A percentile compares a stretch with the other conserved stretches of the same genome.
These are phyloP conservation scores for Chrysoporthe cubensis DNA, from an alignment of 2,329 filamentous ascomycete species.

Conservation along the genomic window DNA sequence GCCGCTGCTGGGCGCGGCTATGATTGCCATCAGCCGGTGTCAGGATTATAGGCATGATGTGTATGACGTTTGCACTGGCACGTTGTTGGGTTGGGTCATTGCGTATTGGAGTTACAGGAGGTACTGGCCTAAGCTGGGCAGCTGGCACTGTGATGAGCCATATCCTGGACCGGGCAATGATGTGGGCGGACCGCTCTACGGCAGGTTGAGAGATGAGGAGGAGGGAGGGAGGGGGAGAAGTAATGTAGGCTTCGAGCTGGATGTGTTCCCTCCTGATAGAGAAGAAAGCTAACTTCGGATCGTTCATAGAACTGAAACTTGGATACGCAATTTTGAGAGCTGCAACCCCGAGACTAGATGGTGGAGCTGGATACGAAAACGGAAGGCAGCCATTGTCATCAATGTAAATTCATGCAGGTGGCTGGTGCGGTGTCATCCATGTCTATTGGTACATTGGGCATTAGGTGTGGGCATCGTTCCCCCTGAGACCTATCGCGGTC, in stretches of 20 bases:
- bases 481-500: conserved; percentile 3
- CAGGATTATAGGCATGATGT: conserved; percentile 75
- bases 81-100: conserved; percentile 60
- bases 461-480: conserved; percentile 26
- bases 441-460: conserved; percentile 37
- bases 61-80: conserved; percentile 68
- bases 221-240: conserved; percentile 40
- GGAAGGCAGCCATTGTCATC: conserved; percentile 1
- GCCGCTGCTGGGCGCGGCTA: conserved; percentile 64
- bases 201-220: conserved; percentile 58
- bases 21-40: conserved; percentile 71
- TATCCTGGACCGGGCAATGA: conserved; percentile 49
- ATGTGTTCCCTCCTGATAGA: conserved; percentile 29
- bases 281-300: conserved; percentile 29
- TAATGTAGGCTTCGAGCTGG: conserved; percentile 47
- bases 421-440: conserved; percentile 23
- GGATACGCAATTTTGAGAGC: neutral
- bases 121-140: conserved; percentile 63
- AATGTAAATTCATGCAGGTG: conserved; percentile 19
- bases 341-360: neutral
- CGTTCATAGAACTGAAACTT: conserved; percentile 11
- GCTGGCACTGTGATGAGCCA: conserved; percentile 59
- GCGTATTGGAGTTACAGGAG: conserved; percentile 69
- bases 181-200: conserved; percentile 39
- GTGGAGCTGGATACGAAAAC: neutral